Evolutionary conservation across 169 alveolate species (phyloP), one percentile per base, ranked within the genome.

Genomic region (Babesia divergens): DNA sequence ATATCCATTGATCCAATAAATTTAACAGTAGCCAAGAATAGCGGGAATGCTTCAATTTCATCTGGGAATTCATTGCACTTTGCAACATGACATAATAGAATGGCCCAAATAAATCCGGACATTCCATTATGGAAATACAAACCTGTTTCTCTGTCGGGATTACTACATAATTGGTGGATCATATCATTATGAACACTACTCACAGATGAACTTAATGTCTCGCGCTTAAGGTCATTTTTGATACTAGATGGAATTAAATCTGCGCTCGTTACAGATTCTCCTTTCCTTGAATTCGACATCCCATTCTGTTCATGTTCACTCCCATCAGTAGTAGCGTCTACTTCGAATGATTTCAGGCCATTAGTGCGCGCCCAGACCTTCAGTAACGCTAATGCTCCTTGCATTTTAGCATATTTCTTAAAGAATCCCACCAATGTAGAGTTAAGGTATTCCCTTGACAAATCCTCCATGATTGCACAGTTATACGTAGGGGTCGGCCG

Each of bases 401-500:
- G 9, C 72, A 62, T 43, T 6, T 28, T 42, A 5, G 9, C n/a
- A 20, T 62, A 28, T 20, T 24, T 26, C 2, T 1, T 16, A 26
- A 32, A 13, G 4, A 35, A 14, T 3, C 1, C 59, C 18, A 3
- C 26, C 16, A 62, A n/a, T 47, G n/a, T 43, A 6, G 26, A 1
- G n/a, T 62, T 47, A 1, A 62, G 9, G n/a, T 13, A 11, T 16
- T 0, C 4, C 26, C 24, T 62, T 20, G 31, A 2, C 56, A 62
- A 31, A 18, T 62, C 72, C 56, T 62, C 72, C 59, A 46, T 4
- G 28, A 62, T 62, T 0, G 72, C n/a, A 44, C 46, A 13, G 44
- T 62, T 62, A 24, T 62, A 62, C 9, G 59, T 62, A 2, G 72
- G 72, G 18, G 72, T 62, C 13, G 72, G 72, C n/a, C 72, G 51